These are phyloP conservation scores for Lindgomyces ingoldianus DNA, from an alignment of 495 filamentous ascomycete species.

Conservation along the genomic window DNA sequence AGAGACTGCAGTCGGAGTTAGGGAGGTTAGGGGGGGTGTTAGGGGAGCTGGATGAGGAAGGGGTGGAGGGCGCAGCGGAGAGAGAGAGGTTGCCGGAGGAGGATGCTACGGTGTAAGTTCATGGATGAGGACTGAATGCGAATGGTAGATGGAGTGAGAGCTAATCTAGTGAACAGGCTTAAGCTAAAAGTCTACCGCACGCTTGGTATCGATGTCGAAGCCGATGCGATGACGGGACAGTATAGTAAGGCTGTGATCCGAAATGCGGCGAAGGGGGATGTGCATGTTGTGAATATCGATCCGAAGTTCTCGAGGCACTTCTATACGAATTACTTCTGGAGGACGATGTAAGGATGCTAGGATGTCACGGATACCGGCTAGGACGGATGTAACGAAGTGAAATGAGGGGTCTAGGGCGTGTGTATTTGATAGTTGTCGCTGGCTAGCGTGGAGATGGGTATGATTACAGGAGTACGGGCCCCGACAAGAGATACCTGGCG, in stretches of 20 bases:
- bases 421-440: too few relatives aligned
- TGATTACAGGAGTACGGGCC: too few relatives aligned
- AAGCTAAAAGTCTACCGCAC: constrained; percentile 89
- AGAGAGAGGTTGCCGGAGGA: constrained; percentile 58
- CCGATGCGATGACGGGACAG: constrained; percentile 72
- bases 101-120: constrained; percentile 51
- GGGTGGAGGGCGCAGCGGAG: constrained; percentile 60
- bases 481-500: too few relatives aligned
- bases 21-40: constrained; percentile 72
- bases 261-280: constrained; percentile 84
- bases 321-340: constrained; percentile 96
- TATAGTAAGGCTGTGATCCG: constrained; percentile 85
- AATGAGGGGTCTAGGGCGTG: too few relatives aligned
- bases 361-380: too few relatives aligned
- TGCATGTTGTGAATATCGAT: constrained; percentile 93
- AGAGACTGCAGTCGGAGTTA: constrained; percentile 79
- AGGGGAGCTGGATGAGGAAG: constrained; percentile 82
- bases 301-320: constrained; percentile 87
- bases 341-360: constrained; percentile 61
- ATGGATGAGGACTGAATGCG: background rate
- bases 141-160: too few relatives aligned
- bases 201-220: constrained; percentile 84
- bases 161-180: constrained; percentile 52
- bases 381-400: too few relatives aligned
- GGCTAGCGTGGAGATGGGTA: too few relatives aligned